These are phyloP conservation scores for Pichia californica DNA, from an alignment of 805 yeast genomes.

Conservation along the genomic window DNA sequence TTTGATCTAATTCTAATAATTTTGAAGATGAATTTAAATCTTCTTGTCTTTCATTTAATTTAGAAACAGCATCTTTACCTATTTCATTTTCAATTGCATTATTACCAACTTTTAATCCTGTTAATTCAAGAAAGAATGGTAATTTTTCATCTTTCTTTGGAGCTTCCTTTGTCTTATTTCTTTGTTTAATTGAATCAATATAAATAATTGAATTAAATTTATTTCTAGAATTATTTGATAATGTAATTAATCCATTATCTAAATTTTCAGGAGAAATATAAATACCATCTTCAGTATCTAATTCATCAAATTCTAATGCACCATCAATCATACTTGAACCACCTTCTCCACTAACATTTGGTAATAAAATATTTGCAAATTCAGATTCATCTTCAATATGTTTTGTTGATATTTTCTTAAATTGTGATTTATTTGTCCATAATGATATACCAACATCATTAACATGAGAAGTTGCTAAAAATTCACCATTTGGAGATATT, in stretches of 20 bases:
- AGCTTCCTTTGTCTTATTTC: constrained; percentile 87
- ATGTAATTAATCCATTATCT: constrained; percentile 54
- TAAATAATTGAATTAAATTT: constrained; percentile 75
- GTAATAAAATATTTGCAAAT: constrained; percentile 56
- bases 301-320: constrained; percentile 48
- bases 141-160: constrained; percentile 78
- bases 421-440: constrained; percentile 91
- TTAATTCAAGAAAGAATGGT: constrained; percentile 69
- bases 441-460: constrained; percentile 81
- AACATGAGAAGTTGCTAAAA: constrained; percentile 89
- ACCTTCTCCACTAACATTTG: constrained; percentile 74
- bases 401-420: constrained; percentile 66
- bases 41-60: constrained; percentile 21
- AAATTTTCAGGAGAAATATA: constrained; percentile 60
- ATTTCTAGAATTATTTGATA: constrained; percentile 69
- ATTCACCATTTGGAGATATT: constrained; percentile 83
- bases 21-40: constrained; percentile 20
- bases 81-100: constrained; percentile 49
- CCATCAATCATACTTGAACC: constrained; percentile 70
- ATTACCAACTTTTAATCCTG: constrained; percentile 67
- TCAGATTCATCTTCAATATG: constrained; percentile 71
- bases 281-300: constrained; percentile 22
- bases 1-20: constrained; percentile 31
- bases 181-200: constrained; percentile 73
- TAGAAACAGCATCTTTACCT: constrained; percentile 21